Evolutionary conservation across 805 yeast species (phyloP).

Genomic region (Yarrowia keelungensis): DNA sequence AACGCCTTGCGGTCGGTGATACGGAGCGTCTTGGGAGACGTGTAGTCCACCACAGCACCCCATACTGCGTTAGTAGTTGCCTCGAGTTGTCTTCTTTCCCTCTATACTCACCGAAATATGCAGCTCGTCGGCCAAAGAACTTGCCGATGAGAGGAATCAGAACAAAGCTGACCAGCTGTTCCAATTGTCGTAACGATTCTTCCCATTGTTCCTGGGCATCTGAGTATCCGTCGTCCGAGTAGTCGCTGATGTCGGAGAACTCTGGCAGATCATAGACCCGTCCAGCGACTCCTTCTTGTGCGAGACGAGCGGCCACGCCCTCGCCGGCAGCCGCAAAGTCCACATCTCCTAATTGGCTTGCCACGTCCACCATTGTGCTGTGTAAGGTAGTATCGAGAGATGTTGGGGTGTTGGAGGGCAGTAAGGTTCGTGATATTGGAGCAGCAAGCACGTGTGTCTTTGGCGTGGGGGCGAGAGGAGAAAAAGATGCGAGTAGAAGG

Average conservation of each 20-base stretch:
- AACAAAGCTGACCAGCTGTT: constrained; percentile 60
- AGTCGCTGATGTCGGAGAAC: constrained; percentile 39
- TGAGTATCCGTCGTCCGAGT: constrained; percentile 40
- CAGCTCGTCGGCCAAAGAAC: constrained; percentile 66
- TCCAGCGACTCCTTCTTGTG: constrained; percentile 5
- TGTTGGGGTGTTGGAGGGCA: constrained; percentile 17
- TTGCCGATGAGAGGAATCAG: constrained; percentile 72
- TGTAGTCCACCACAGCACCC: constrained; percentile 28
- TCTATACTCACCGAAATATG: constrained; percentile 49
- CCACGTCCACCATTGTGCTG: constrained; percentile 33
- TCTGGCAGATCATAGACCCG: constrained; percentile 40
- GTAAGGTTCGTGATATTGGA: constrained; percentile 8
- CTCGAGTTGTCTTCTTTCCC: not conserved
- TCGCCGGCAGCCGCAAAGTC: constrained; percentile 21
- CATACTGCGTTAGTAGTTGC: constrained; percentile 29
- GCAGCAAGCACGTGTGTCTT: constrained; percentile 18
- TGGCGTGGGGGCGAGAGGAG: not conserved
- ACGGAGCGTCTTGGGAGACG: constrained; percentile 9
- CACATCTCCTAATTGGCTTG: constrained; percentile 25
- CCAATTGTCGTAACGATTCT: constrained; percentile 65
- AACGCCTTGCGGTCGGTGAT: constrained; percentile 8
- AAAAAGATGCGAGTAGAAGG: too few relatives aligned
- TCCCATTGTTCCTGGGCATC: constrained; percentile 80
- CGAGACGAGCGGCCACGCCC: constrained; percentile 28
- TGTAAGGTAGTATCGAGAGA: not conserved